Percentiles rank a stretch among this genome's conserved stretches.
These are phyloP conservation scores for Flammula alnicola DNA, from an alignment of 1,284 basidiomycete species.

Conservation along the genomic window DNA sequence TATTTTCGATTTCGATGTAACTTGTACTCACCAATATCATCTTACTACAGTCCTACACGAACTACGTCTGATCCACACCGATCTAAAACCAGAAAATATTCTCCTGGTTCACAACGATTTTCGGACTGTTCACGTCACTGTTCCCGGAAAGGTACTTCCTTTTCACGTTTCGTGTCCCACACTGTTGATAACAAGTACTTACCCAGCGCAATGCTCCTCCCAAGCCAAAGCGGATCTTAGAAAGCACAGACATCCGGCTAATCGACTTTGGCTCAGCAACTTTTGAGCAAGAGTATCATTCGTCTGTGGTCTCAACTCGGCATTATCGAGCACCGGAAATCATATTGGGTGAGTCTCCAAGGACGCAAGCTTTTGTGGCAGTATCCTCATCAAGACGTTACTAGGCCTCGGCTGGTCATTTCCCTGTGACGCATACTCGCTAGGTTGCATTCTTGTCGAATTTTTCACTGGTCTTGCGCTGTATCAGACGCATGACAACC, in stretches of 20 bases:
- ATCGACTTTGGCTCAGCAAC: slow-evolving; percentile 99
- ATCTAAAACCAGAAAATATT: slow-evolving; percentile 99
- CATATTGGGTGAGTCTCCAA: slow-evolving; percentile 78
- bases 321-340: slow-evolving; percentile 99
- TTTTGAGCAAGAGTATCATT: slow-evolving; percentile 98
- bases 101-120: slow-evolving; percentile 90
- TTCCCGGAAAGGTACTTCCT: slow-evolving; percentile 59
- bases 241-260: slow-evolving; percentile 91
- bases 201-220: slow-evolving; percentile 62
- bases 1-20: too few species aligned
- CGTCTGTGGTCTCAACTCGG: slow-evolving; percentile 95
- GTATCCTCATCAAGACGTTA: slow-evolving; percentile 19
- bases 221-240: slow-evolving; percentile 75
- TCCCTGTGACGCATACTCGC: slow-evolving; percentile 97
- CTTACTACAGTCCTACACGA: slow-evolving; percentile 81
- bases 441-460: slow-evolving; percentile 98
- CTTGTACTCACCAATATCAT: too few species aligned
- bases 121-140: slow-evolving; percentile 58
- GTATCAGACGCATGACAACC: slow-evolving; percentile 99
- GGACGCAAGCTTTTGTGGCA: slow-evolving; percentile 16
- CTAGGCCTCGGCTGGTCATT: slow-evolving; percentile 96
- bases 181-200: slow-evolving; percentile 19
- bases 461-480: slow-evolving; percentile 97
- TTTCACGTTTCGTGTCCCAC: slow-evolving; percentile 9
- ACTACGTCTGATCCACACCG: slow-evolving; percentile 93